A percentile compares a stretch with the other conserved stretches of the same genome.
phyloP scores from a whole-genome alignment of 768 basidiomycete genomes.

The Russula dissimulans region DNA sequence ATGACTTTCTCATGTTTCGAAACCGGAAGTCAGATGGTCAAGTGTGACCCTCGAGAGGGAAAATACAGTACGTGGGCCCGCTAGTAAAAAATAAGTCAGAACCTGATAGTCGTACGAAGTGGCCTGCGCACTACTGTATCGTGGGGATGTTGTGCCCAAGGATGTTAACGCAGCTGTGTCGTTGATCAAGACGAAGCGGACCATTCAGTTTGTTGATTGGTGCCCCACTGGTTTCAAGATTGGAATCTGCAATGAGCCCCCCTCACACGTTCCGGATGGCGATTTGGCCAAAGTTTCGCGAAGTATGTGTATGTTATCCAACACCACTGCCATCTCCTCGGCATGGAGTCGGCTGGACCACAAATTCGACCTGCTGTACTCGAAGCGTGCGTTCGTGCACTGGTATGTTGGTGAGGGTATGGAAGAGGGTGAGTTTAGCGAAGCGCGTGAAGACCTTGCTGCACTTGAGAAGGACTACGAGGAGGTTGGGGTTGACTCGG shows the following conservation, averaged over 20 bases:
- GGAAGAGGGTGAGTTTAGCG: constrained; percentile 95
- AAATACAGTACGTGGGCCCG: constrained; percentile 49
- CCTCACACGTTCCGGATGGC: constrained; percentile 65
- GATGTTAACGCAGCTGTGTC: constrained; percentile 68
- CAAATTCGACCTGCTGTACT: constrained; percentile 74
- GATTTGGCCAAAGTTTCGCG: constrained; percentile 70
- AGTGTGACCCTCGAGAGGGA: constrained; percentile 71
- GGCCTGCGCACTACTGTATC: constrained; percentile 64
- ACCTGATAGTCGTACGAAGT: constrained; percentile 25
- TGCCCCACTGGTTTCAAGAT: constrained; percentile 72
- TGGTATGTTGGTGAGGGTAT: constrained; percentile 73
- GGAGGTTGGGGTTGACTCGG: constrained; percentile 58
- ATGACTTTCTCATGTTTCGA: constrained; percentile 73
- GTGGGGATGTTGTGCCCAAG: constrained; percentile 72
- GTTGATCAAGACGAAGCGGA: constrained; percentile 69
- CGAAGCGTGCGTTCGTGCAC: constrained; percentile 46
- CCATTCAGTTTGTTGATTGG: constrained; percentile 75
- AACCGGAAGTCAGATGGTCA: constrained; percentile 70
- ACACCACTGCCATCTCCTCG: constrained; percentile 61
- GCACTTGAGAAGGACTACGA: constrained; percentile 98
- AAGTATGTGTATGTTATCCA: constrained; percentile 71
- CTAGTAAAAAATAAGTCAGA: not conserved
- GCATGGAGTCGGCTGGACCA: constrained; percentile 73
- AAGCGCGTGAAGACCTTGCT: constrained; percentile 98
- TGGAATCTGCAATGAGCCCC: constrained; percentile 73